Evolutionary conservation across 108 stramenopile genomes (phyloP), one percentile per base, ranked within the genome.

Genomic region (Cylindrotheca fusiformis): DNA sequence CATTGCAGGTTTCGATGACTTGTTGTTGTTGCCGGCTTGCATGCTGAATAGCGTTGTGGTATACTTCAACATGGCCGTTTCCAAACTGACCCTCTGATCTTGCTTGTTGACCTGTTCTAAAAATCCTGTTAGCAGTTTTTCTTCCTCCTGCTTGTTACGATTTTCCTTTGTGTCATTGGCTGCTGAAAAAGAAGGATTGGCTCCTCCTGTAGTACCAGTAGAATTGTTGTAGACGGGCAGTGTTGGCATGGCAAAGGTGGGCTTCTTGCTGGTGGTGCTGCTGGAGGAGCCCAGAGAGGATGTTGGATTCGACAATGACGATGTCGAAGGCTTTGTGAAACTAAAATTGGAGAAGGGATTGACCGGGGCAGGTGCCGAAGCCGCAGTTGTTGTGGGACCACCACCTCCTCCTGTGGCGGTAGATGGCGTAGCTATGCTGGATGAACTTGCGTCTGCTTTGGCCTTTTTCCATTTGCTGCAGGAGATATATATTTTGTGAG

Each of bases 291-390:
- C n/a, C n/a, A n/a, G n/a, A n/a, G 14, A 10, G 36, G 36, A 41
- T 10, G 36, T 6, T 41, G 36, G 10, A 14, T 6, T 41, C 36
- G 14, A 14, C 6, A 14, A 41, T 41, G 36, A 10, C 10, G 36
- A 41, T 41, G 36, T 41, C 36, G 36, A 41, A 14, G 36, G 10
- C 36, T 41, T 41, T 27, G 54, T 28, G 22, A 55, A 55, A 28
- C 24, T 55, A 27, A 55, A 14, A 28, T 27, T 55, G 29, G 22
- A 19, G 18, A 55, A 55, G 25, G 54, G 54, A 27, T 55, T 55
- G 14, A 3, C 17, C 6, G 22, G 5, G 25, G 23, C 25, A 8
- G 26, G 5, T 4, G 10, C 26, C 5, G 54, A 10, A 24, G 54
- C 12, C 33, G 17, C 57, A 4, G 21, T 55, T 27, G 27, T 55